Evolutionary conservation across 176 grass and related monocot genomes (phyloP).

Genomic region (Carex pumila): DNA sequence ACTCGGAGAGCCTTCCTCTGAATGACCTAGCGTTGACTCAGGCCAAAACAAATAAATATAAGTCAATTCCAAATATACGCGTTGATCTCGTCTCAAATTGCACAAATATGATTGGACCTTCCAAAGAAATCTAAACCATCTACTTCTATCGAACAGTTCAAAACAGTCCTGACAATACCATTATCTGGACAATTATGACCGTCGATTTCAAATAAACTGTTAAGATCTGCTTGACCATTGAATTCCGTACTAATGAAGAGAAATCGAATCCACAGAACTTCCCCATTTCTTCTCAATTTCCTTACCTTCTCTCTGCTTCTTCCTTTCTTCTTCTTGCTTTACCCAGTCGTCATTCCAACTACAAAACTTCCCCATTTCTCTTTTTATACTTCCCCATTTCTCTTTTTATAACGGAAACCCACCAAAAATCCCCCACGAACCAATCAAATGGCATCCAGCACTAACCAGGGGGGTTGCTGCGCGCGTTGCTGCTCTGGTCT

Average conservation of each 20-base stretch:
- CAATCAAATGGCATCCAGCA: neutral
- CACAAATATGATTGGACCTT: too few species aligned
- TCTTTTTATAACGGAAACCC: neutral
- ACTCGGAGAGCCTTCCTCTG: too few species aligned
- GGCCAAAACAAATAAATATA: neutral
- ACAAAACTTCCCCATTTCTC: too few species aligned
- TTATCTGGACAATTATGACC: neutral
- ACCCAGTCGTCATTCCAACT: neutral
- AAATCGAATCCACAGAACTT: neutral
- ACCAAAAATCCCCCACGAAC: neutral
- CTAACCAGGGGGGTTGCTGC: neutral
- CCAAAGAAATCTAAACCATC: neutral
- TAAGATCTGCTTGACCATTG: neutral
- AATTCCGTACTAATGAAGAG: neutral
- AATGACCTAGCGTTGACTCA: neutral
- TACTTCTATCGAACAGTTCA: too few species aligned
- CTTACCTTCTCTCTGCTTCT: neutral
- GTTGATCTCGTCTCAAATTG: too few species aligned
- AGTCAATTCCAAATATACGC: neutral
- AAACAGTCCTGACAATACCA: too few species aligned
- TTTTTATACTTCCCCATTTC: neutral
- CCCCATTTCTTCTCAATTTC: neutral
- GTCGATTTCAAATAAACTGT: neutral
- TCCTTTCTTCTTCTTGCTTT: neutral
- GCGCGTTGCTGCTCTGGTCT: neutral